These are phyloP conservation scores for Terana coerulea DNA, from an alignment of 768 basidiomycete genomes.

Conservation along the genomic window DNA sequence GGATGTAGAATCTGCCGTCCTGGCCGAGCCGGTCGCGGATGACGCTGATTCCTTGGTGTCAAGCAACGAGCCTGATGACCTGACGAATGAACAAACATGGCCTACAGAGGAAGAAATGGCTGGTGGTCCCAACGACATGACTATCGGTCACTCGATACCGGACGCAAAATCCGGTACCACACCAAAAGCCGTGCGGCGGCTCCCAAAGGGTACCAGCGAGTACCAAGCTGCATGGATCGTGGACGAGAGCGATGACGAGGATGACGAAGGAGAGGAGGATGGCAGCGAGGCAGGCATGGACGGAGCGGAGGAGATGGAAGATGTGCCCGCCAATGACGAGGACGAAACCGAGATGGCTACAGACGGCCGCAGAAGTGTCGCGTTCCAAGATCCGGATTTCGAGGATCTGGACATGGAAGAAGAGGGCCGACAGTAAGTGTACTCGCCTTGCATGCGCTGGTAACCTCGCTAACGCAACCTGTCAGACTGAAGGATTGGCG, in stretches of 20 bases:
- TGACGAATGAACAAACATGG: slow-evolving; percentile 97
- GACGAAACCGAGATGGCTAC: slow-evolving; percentile 54
- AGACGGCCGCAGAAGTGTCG: slow-evolving; percentile 47
- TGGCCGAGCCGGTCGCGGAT: slow-evolving; percentile 61
- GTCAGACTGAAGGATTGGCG: slow-evolving; percentile 67
- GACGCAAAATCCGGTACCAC: slow-evolving; percentile 72
- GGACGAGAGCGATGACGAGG: slow-evolving; percentile 63
- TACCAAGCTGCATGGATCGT: slow-evolving; percentile 98
- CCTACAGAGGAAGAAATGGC: slow-evolving; percentile 96
- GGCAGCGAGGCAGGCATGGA: slow-evolving; percentile 32
- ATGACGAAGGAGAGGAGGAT: slow-evolving; percentile 29
- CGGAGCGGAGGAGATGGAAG: slow-evolving; percentile 22
- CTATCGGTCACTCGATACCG: slow-evolving; percentile 40
- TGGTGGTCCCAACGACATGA: slow-evolving; percentile 28
- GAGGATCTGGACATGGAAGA: slow-evolving; percentile 75
- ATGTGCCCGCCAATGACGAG: slow-evolving; percentile 58
- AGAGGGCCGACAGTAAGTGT: slow-evolving; percentile 78
- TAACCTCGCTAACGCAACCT: slow-evolving; percentile 7
- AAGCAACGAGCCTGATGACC: slow-evolving; percentile 82
- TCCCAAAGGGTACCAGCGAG: slow-evolving; percentile 94
- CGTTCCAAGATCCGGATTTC: slow-evolving; percentile 43
- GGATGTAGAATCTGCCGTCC: slow-evolving; percentile 62
- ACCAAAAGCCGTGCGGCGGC: slow-evolving; percentile 71
- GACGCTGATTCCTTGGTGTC: slow-evolving; percentile 85
- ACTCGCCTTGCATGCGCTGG: slow-evolving; percentile 4